phyloP scores from a whole-genome alignment of 2,329 filamentous ascomycete genomes.

The Amauroascus verrucosus region DNA sequence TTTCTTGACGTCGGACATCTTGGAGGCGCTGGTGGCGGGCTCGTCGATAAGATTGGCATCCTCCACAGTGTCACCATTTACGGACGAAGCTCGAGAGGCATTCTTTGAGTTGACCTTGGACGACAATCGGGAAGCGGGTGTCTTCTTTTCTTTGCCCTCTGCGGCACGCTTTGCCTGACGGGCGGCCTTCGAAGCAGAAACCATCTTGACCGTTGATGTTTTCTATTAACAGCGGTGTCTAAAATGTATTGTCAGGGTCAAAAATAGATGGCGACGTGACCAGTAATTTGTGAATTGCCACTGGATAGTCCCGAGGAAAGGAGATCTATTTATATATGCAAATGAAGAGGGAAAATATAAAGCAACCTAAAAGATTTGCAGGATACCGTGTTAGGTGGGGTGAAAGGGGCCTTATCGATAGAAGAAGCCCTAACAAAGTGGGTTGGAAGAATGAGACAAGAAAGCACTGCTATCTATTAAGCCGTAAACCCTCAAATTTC shows the following conservation, averaged over 20 bases:
- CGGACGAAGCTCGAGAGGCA: conserved; percentile 53
- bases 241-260: conserved; percentile 14
- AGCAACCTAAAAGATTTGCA: conserved; percentile 13
- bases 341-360: conserved; percentile 9
- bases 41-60: conserved; percentile 58
- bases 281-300: conserved; percentile 10
- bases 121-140: conserved; percentile 58
- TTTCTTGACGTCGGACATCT: conserved; percentile 73
- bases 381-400: conserved; percentile 19
- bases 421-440: conserved; percentile 19
- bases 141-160: conserved; percentile 67
- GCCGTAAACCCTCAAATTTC: neutral
- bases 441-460: conserved; percentile 10
- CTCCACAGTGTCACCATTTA: conserved; percentile 56
- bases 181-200: conserved; percentile 59
- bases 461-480: conserved; percentile 9
- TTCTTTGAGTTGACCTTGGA: conserved; percentile 57
- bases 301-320: neutral
- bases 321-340: conserved; percentile 3
- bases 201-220: conserved; percentile 39
- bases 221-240: neutral
- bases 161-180: conserved; percentile 56
- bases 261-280: conserved; percentile 20
- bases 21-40: conserved; percentile 59
- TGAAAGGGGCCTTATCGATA: conserved; percentile 34